Base-by-base conservation (phyloP, 805 yeast species). In the Yamadazyma philogaea region DNA sequence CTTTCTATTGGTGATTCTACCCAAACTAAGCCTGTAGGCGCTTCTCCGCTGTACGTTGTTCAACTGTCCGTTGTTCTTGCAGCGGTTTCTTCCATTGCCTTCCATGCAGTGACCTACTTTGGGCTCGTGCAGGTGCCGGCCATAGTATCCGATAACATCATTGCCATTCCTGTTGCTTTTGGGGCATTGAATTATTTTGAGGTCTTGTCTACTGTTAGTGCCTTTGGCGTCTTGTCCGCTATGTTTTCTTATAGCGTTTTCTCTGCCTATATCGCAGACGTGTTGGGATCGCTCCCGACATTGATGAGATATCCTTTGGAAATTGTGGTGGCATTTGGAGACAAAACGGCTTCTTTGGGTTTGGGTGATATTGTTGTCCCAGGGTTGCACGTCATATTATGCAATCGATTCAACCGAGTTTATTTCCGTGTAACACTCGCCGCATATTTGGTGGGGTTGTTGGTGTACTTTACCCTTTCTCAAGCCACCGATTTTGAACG, bases 311-410 rank as follows among this genome's bases (percentile, higher is more conserved):
- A 77, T n/a, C 88, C 88, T 1, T 64, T 72, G 35, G 78, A 75
- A 48, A 43, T 78, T 19, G 45, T 66, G 6, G 55, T 78, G 15
- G 84, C 84, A 11, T 40, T 34, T 15, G 40, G n/a, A 15, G 40
- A 37, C 16, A 17, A 17, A 14, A 64, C 47, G 61, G 75, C 4
- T 55, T 32, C 81, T 38, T 59, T 83, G 7, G 89, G 88, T 1
- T 60, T 82, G 4, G 88, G 88, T 5, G 89, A 83, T 55, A 72
- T 84, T 40, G 77, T 77, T 2, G 59, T 81, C 11, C 87, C 89
- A 0, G 84, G 83, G 0, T 40, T 67, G 14, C 72, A 78, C 42
- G 63, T 78, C 10, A 60, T 82, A 1, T 59, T 81, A 32, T 75
- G 81, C 51, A 61, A 78, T 30, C 66, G 82, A 43, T 81, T 63